A percentile compares a stretch with the other conserved stretches of the same genome.
These are phyloP conservation scores for Trichophyton verrucosum DNA, from an alignment of 2,329 filamentous ascomycete species.

Conservation along the genomic window DNA sequence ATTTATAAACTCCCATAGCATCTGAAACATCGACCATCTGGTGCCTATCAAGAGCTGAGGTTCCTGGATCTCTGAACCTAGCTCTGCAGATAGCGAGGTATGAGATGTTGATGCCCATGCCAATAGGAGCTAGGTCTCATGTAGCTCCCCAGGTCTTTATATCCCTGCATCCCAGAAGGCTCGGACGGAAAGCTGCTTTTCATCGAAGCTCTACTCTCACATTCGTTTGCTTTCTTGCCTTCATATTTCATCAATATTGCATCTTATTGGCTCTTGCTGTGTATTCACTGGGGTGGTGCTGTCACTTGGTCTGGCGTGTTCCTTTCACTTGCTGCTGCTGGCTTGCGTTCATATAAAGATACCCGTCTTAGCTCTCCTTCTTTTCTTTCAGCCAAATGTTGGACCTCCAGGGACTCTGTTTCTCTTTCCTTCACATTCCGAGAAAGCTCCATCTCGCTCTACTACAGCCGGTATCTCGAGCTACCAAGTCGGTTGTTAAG, in stretches of 20 bases:
- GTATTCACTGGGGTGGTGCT: neutral
- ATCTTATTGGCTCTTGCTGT: neutral
- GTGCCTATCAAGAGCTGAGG: neutral
- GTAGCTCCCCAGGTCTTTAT: neutral
- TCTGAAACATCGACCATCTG: conserved; percentile 1
- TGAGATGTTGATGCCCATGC: neutral
- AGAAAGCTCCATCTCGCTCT: neutral
- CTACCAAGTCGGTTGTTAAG: neutral
- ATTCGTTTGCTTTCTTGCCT: neutral
- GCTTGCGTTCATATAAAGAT: neutral
- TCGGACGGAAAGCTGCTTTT: neutral
- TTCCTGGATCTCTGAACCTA: neutral
- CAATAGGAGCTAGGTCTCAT: neutral
- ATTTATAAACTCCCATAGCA: neutral
- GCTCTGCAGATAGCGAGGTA: neutral
- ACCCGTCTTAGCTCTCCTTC: neutral
- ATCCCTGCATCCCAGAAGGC: neutral
- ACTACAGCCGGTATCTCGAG: conserved; percentile 4
- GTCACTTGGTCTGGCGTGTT: neutral
- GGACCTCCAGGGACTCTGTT: neutral
- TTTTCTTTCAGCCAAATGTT: conserved; percentile 5
- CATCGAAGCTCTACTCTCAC: neutral
- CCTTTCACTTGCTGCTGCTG: neutral
- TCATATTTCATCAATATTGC: neutral
- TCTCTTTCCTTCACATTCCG: neutral